phyloP scores from a whole-genome alignment of 305 asterid species.

The Stenogyne calaminthoides region DNA sequence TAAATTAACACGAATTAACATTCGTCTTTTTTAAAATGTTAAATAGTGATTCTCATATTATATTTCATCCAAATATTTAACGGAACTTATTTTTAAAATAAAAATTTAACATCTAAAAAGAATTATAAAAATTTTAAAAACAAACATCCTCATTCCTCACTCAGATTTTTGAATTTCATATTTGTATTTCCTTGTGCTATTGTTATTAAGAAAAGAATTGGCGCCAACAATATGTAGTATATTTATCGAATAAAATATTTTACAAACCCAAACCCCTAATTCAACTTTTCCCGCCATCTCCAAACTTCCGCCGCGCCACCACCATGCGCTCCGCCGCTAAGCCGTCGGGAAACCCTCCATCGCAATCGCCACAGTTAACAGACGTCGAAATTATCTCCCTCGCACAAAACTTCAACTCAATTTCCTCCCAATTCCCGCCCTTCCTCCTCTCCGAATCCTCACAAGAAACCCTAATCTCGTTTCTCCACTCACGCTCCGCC shows the following conservation, averaged over 20 bases:
- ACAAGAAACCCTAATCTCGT: conserved; percentile 57
- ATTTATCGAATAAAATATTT: neutral
- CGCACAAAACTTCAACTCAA: conserved; percentile 44
- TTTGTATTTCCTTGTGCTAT: too few species aligned
- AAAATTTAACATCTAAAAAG: too few species aligned
- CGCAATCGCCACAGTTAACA: conserved; percentile 41
- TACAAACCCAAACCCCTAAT: neutral
- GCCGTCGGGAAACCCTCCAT: conserved; percentile 35
- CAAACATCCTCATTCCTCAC: too few species aligned
- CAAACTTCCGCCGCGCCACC: conserved; percentile 18
- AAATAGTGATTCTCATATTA: too few species aligned
- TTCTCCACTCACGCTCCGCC: conserved; percentile 59
- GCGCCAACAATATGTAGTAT: neutral
- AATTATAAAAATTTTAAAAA: too few species aligned
- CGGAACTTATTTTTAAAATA: too few species aligned
- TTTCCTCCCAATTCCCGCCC: conserved; percentile 61
- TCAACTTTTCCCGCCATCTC: conserved; percentile 38
- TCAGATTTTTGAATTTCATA: too few species aligned
- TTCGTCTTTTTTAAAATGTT: too few species aligned
- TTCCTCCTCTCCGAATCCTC: conserved; percentile 58
- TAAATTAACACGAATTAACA: too few species aligned
- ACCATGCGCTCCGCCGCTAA: conserved; percentile 43
- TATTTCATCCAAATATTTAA: too few species aligned
- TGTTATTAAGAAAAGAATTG: neutral
- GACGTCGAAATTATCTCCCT: conserved; percentile 61